phyloP scores from a whole-genome alignment of 768 basidiomycete species.

The Hortiboletus campestris region DNA sequence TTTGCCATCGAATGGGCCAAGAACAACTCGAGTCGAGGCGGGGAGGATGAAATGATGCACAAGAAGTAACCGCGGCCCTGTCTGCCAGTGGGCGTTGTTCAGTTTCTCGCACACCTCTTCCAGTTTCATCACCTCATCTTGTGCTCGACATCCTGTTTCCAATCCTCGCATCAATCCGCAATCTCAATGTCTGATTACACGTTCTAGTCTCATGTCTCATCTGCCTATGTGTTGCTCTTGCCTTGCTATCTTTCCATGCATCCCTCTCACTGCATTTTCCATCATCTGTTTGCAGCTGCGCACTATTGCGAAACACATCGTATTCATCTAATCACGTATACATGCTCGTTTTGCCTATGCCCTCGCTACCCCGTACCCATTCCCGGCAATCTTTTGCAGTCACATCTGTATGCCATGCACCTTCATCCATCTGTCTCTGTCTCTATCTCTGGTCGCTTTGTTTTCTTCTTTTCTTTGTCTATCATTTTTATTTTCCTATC shows the following conservation, averaged over 20 bases:
- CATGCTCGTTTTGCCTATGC: constrained; percentile 36
- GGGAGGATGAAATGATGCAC: constrained; percentile 29
- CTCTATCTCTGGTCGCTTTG: constrained; percentile 25
- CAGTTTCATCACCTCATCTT: constrained; percentile 25
- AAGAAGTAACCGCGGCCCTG: constrained; percentile 26
- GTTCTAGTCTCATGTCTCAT: constrained; percentile 36
- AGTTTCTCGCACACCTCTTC: constrained; percentile 23
- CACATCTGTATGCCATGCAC: constrained; percentile 28
- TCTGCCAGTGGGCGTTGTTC: constrained; percentile 16
- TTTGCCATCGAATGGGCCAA: constrained; percentile 78
- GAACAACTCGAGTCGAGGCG: constrained; percentile 41
- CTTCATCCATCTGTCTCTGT: neutral
- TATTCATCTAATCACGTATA: constrained; percentile 33
- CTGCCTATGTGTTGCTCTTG: constrained; percentile 36
- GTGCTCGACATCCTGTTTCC: constrained; percentile 38
- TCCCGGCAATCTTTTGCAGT: constrained; percentile 20
- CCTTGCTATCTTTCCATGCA: constrained; percentile 39
- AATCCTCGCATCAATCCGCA: constrained; percentile 33
- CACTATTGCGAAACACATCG: constrained; percentile 36
- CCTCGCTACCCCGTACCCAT: constrained; percentile 16
- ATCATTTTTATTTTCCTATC: constrained; percentile 32
- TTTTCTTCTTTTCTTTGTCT: constrained; percentile 15
- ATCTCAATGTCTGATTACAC: constrained; percentile 41
- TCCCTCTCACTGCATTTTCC: constrained; percentile 22
- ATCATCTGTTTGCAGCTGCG: constrained; percentile 28